Evolutionary conservation across 192 early-diverging fungal species (phyloP).

Genomic region (Podila clonocystis): DNA sequence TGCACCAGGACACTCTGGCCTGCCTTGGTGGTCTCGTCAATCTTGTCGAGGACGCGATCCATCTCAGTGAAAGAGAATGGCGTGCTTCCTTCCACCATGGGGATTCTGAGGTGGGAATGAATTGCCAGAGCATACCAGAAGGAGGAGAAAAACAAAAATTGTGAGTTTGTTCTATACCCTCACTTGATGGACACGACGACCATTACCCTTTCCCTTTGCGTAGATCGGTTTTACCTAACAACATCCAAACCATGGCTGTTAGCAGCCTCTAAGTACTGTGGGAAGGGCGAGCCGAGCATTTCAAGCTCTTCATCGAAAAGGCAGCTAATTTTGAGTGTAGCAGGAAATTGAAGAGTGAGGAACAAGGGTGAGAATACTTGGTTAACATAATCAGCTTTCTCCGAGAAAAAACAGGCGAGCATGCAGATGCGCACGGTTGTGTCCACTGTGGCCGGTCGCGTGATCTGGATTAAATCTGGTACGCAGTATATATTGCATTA

Average conservation of each 20-base stretch:
- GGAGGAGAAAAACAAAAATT: neutral
- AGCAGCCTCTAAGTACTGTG: constrained; percentile 65
- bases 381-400: no score
- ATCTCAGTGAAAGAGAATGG: constrained; percentile 69
- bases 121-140: neutral
- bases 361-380: no score
- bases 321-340: constrained; percentile 55
- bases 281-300: constrained; percentile 73
- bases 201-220: no score
- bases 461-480: no score
- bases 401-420: neutral
- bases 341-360: neutral
- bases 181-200: no score
- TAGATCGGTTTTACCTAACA: constrained; percentile 43
- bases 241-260: constrained; percentile 63
- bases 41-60: constrained; percentile 59
- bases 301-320: constrained; percentile 72
- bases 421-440: no score
- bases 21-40: constrained; percentile 55
- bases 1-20: constrained; percentile 73
- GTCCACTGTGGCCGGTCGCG: no score
- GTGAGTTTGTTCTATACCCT: neutral
- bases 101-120: constrained; percentile 51
- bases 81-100: constrained; percentile 75
- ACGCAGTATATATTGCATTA: no score